These are phyloP conservation scores for Neonothopanus nambi DNA, from an alignment of 1,284 basidiomycete genomes.

Conservation along the genomic window DNA sequence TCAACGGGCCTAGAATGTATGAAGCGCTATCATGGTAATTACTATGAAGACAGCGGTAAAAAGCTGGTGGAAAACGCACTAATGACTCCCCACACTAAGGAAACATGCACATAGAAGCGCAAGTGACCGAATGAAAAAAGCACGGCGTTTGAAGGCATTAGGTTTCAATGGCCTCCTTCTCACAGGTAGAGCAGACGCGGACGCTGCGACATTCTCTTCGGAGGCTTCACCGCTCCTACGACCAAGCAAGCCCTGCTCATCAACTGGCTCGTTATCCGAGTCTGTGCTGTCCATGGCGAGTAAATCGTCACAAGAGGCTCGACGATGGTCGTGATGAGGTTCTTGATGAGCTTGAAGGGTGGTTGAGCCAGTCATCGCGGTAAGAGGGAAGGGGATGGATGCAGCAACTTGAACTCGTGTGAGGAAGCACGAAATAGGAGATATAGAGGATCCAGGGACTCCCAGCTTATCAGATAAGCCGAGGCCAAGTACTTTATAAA, in stretches of 20 bases:
- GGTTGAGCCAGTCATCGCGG: neutral
- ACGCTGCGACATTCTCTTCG: neutral
- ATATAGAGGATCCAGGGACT: too few relatives aligned
- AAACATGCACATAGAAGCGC: conserved; percentile 76
- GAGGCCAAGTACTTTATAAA: too few relatives aligned
- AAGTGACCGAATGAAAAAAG: conserved; percentile 52
- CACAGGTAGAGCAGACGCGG: neutral
- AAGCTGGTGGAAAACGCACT: conserved; percentile 45
- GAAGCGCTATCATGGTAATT: conserved; percentile 48
- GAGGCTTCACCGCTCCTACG: conserved; percentile 4
- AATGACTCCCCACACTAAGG: conserved; percentile 74
- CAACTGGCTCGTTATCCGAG: conserved; percentile 17
- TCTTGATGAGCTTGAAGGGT: neutral
- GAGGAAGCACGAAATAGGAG: too few relatives aligned
- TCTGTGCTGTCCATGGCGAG: conserved; percentile 18
- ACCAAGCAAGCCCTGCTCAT: conserved; percentile 16
- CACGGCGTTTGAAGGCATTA: conserved; percentile 26
- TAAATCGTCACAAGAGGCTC: conserved; percentile 26
- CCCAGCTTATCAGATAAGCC: neutral
- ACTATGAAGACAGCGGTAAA: conserved; percentile 5
- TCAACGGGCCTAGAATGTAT: conserved; percentile 74
- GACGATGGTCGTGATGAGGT: conserved; percentile 22
- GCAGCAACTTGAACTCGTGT: too few relatives aligned
- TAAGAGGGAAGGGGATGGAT: neutral
- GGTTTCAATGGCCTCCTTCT: neutral